Percentiles rank a stretch among this genome's conserved stretches.
These are phyloP conservation scores for Podospora fimiseda DNA, from an alignment of 495 filamentous ascomycete genomes.

Conservation along the genomic window DNA sequence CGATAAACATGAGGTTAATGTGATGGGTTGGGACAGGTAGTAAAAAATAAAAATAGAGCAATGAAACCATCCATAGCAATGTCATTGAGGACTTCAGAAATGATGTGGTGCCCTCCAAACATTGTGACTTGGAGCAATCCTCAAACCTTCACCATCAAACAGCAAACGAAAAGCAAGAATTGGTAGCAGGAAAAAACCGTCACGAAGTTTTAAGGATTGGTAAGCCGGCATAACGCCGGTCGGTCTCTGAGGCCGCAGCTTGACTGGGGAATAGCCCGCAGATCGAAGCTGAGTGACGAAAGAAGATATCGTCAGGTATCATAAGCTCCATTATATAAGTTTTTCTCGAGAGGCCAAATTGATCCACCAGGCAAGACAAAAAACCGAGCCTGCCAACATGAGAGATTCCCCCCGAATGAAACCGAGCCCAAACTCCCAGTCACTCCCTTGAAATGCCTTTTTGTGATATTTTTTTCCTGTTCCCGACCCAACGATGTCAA, in stretches of 20 bases:
- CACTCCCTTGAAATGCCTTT: slow-evolving; percentile 22
- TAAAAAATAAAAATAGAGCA: too few species aligned
- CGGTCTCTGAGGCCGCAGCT: slow-evolving; percentile 58
- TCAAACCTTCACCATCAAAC: not conserved
- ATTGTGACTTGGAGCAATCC: not conserved
- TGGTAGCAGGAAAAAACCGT: slow-evolving; percentile 1
- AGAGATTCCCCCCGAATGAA: slow-evolving; percentile 13
- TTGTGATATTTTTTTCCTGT: slow-evolving; percentile 28
- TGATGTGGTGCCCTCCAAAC: too few species aligned
- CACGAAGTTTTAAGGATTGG: slow-evolving; percentile 20
- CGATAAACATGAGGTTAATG: not conserved
- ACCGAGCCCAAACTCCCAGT: slow-evolving; percentile 18
- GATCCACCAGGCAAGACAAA: slow-evolving; percentile 13
- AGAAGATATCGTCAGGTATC: slow-evolving; percentile 25
- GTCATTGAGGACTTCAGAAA: too few species aligned
- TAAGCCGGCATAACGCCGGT: slow-evolving; percentile 56
- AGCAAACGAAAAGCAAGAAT: not conserved
- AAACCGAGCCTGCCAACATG: not conserved
- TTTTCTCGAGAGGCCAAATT: slow-evolving; percentile 12
- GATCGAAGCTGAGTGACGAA: slow-evolving; percentile 35
- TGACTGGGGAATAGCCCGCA: slow-evolving; percentile 38
- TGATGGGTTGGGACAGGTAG: too few species aligned
- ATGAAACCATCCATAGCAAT: too few species aligned
- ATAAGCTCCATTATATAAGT: slow-evolving; percentile 20
- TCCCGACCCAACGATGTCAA: slow-evolving; percentile 16